A percentile compares a stretch with the other conserved stretches of the same genome.
Conservation (phyloP, 345 rosid genomes). For the Pelargonium nanum region DNA sequence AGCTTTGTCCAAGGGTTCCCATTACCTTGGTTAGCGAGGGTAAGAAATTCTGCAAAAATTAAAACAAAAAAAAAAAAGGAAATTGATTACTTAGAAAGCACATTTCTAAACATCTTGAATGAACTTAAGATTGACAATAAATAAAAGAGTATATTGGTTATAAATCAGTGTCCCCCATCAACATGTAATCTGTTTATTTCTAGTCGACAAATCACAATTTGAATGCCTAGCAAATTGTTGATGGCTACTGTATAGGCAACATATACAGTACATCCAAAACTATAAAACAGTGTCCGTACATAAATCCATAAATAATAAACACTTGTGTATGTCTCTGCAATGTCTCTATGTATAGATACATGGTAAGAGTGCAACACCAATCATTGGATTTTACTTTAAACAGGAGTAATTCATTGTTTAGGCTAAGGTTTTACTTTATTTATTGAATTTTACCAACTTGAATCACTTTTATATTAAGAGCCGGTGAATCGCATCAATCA, state of each 20-base stretch:
- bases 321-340: neutral
- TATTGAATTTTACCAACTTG: neutral
- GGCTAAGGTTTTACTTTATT: neutral
- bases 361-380: neutral
- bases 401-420: neutral
- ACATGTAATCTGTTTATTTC: too few relatives aligned
- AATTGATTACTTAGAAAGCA: neutral
- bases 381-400: too few relatives aligned
- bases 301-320: neutral
- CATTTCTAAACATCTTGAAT: neutral
- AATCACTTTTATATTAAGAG: too few relatives aligned
- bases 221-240: neutral
- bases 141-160: neutral
- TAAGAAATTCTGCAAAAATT: conserved; percentile 14
- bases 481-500: neutral
- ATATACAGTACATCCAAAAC: neutral
- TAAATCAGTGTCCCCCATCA: neutral
- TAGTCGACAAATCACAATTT: neutral
- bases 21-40: conserved; percentile 25
- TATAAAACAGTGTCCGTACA: neutral
- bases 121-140: too few relatives aligned
- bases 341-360: neutral
- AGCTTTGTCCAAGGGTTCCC: conserved; percentile 31
- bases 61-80: neutral
- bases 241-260: neutral